Conservation (phyloP, 2,329 filamentous ascomycete species). For the Teratosphaeria zuluensis region DNA sequence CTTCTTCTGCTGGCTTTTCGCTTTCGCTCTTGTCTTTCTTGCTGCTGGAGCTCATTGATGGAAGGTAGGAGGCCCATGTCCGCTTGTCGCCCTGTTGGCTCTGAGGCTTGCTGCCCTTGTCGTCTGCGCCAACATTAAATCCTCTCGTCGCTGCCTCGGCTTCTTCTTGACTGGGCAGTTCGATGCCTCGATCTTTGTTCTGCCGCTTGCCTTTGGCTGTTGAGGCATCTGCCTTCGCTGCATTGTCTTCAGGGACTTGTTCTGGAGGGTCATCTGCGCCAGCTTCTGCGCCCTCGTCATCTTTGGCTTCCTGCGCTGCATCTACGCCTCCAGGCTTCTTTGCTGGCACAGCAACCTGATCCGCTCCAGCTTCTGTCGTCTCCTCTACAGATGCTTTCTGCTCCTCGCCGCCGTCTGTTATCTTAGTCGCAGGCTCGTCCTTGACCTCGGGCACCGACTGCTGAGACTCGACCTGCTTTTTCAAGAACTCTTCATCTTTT, state of each 20-base stretch:
- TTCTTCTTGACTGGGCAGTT: constrained; percentile 27
- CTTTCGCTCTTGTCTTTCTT: constrained; percentile 3
- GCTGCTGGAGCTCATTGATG: constrained; percentile 8
- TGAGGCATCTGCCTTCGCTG: constrained; percentile 8
- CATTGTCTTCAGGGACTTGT: constrained; percentile 11
- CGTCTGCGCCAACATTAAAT: constrained; percentile 11
- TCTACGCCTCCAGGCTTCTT: constrained; percentile 25
- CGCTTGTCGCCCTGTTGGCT: constrained; percentile 26
- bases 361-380: constrained; percentile 6
- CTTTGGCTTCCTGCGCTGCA: constrained; percentile 13
- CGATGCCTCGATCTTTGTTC: constrained; percentile 20
- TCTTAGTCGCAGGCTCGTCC: constrained; percentile 8
- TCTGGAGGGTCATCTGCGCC: constrained; percentile 20
- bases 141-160: constrained; percentile 23
- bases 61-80: constrained; percentile 28
- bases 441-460: constrained; percentile 14
- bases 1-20: neutral
- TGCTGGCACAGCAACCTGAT: constrained; percentile 21
- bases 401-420: constrained; percentile 11
- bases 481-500: constrained; percentile 51
- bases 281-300: constrained; percentile 7
- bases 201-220: constrained; percentile 18
- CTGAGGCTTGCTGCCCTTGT: constrained; percentile 8
- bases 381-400: neutral
- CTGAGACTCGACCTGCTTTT: constrained; percentile 20